A percentile compares a stretch with the other conserved stretches of the same genome.
Conservation (phyloP, 2,329 filamentous ascomycete genomes). For the Blumeriella jaapii region DNA sequence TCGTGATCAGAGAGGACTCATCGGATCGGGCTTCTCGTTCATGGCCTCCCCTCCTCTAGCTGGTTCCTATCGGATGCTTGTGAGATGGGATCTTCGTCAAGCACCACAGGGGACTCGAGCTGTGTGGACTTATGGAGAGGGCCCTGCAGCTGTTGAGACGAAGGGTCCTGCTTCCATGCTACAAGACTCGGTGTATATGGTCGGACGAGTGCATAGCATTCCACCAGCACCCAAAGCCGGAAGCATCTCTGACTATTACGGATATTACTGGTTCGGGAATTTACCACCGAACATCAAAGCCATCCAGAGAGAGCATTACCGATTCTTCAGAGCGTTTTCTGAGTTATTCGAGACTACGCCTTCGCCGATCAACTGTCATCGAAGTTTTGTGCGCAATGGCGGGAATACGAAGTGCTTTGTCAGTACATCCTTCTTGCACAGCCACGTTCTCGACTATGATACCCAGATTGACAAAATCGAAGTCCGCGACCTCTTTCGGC, state of each 20-base stretch:
- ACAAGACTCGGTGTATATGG: constrained; percentile 20
- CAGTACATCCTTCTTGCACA: constrained; percentile 9
- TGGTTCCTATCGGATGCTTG: constrained; percentile 7
- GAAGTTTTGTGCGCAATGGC: constrained; percentile 14
- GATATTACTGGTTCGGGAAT: constrained; percentile 22
- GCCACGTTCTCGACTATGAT: constrained; percentile 20
- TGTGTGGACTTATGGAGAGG: constrained; percentile 22
- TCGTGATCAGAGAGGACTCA: constrained; percentile 11
- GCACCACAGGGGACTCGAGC: constrained; percentile 15
- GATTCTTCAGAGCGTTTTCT: constrained; percentile 8
- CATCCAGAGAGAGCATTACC: constrained; percentile 15
- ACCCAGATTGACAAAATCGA: constrained; percentile 12
- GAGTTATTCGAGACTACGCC: constrained; percentile 3
- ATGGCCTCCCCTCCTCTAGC: constrained; percentile 5
- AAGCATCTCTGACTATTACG: constrained; percentile 10
- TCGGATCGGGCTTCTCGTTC: constrained; percentile 12
- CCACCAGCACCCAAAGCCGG: constrained; percentile 1
- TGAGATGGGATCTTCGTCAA: constrained; percentile 18
- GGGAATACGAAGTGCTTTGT: constrained; percentile 4
- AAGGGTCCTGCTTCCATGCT: constrained; percentile 11
- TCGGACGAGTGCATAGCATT: constrained; percentile 17
- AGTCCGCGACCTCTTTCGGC: constrained; percentile 18
- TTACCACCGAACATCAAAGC: constrained; percentile 18
- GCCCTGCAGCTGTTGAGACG: constrained; percentile 14
- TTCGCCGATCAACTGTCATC: constrained; percentile 7